These are phyloP conservation scores for Diaporthe capsici DNA, from an alignment of 2,329 filamentous ascomycete genomes.

Conservation along the genomic window DNA sequence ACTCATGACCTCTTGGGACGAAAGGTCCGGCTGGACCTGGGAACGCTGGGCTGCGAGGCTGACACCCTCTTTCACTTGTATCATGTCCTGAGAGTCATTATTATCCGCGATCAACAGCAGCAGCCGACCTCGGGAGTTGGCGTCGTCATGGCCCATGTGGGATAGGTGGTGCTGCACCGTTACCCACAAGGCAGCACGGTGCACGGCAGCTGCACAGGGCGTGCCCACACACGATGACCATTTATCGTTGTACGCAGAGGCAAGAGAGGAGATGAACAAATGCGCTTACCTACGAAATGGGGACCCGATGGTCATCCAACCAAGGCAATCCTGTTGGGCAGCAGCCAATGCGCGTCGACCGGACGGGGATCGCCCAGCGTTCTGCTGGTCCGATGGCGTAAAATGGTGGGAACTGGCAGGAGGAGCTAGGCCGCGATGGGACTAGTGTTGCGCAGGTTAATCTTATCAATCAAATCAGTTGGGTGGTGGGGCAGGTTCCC, in stretches of 20 bases:
- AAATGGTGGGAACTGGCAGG: background rate
- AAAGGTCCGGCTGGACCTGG: background rate
- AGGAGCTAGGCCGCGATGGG: slow-evolving; percentile 23
- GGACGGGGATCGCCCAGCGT: background rate
- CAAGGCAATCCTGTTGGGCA: slow-evolving; percentile 11
- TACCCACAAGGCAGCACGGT: slow-evolving; percentile 4
- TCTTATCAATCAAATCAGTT: slow-evolving; percentile 43
- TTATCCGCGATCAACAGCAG: background rate
- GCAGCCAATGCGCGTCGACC: slow-evolving; percentile 30
- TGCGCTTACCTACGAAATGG: slow-evolving; percentile 36
- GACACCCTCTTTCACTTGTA: background rate
- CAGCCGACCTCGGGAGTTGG: slow-evolving; percentile 19
- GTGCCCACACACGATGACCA: slow-evolving; percentile 7
- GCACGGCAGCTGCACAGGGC: background rate
- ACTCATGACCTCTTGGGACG: background rate
- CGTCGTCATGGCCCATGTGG: slow-evolving; percentile 17
- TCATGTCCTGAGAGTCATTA: background rate
- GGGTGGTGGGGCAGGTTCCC: slow-evolving; percentile 15
- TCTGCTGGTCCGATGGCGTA: slow-evolving; percentile 16
- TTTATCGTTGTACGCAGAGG: background rate
- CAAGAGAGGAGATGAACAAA: background rate
- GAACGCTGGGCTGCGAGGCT: background rate
- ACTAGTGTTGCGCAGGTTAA: slow-evolving; percentile 31
- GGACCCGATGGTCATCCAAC: slow-evolving; percentile 29
- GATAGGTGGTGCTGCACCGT: background rate